Evolutionary conservation across 441 rosid species (phyloP).

Genomic region (Brassica hybrid): DNA sequence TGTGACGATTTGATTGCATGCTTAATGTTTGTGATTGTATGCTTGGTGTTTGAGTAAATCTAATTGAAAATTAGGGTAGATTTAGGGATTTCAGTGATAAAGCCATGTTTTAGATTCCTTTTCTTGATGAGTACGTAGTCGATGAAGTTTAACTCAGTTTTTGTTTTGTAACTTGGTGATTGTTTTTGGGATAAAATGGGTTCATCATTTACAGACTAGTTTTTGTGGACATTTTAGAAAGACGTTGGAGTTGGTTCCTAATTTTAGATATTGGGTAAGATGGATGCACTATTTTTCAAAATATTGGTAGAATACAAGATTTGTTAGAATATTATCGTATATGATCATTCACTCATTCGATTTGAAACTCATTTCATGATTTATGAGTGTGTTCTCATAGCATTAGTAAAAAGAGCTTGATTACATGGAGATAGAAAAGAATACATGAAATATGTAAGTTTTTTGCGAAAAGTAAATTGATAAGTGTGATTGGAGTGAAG

Average conservation of each 20-base stretch:
- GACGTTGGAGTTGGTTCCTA: no score
- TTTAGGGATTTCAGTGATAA: neutral
- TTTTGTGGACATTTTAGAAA: no score
- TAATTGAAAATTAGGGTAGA: neutral
- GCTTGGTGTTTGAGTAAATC: neutral
- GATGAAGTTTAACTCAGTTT: constrained; percentile 12
- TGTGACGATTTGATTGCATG: neutral
- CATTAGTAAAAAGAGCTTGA: neutral
- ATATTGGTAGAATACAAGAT: neutral
- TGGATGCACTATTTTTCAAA: neutral
- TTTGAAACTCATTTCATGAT: neutral
- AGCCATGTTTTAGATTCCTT: no score
- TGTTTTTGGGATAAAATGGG: constrained; percentile 12
- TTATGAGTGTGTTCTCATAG: neutral
- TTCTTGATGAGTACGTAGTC: neutral
- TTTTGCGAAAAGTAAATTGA: neutral
- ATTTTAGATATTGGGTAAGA: no score
- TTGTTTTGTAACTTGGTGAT: constrained; percentile 27
- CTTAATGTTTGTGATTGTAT: neutral
- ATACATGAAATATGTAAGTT: no score
- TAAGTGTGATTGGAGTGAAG: neutral
- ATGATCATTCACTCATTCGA: neutral
- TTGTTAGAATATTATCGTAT: neutral
- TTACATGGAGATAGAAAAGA: neutral
- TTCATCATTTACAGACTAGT: constrained; percentile 8